These are phyloP conservation scores for Sphenostylis stenocarpa DNA, from an alignment of 306 rosid genomes.

Conservation along the genomic window DNA sequence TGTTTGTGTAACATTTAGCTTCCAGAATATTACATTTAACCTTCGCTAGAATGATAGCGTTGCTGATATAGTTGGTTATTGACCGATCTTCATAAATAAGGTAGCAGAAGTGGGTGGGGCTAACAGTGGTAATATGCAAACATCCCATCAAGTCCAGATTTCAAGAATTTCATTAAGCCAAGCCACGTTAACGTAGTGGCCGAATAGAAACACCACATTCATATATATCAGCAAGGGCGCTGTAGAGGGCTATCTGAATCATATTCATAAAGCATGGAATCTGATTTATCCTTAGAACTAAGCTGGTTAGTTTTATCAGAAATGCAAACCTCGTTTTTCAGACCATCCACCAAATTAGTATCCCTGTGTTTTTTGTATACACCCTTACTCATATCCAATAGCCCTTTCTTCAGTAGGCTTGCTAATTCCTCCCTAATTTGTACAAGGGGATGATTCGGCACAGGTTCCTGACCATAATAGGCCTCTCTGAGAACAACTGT, in stretches of 20 bases:
- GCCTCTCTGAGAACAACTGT: conserved; percentile 82
- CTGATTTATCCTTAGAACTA: conserved; percentile 40
- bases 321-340: conserved; percentile 7
- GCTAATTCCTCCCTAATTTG: conserved; percentile 65
- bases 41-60: neutral
- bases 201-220: neutral
- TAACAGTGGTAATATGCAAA: neutral
- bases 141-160: conserved; percentile 12
- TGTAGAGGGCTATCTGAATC: conserved; percentile 34
- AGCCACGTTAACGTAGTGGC: neutral
- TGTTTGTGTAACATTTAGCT: conserved; percentile 3
- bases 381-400: conserved; percentile 67
- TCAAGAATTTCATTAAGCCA: conserved; percentile 17
- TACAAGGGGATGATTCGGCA: conserved; percentile 63
- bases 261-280: conserved; percentile 37
- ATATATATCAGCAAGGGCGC: conserved; percentile 23
- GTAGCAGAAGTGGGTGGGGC: neutral
- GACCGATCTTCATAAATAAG: neutral
- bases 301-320: conserved; percentile 1
- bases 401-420: conserved; percentile 53
- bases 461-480: conserved; percentile 52
- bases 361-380: conserved; percentile 45
- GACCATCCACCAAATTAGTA: conserved; percentile 25
- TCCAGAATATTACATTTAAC: neutral
- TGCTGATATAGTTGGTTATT: neutral